Base-by-base conservation (phyloP, 2,329 filamentous ascomycete genomes). In the Sclerotinia subarctica region DNA sequence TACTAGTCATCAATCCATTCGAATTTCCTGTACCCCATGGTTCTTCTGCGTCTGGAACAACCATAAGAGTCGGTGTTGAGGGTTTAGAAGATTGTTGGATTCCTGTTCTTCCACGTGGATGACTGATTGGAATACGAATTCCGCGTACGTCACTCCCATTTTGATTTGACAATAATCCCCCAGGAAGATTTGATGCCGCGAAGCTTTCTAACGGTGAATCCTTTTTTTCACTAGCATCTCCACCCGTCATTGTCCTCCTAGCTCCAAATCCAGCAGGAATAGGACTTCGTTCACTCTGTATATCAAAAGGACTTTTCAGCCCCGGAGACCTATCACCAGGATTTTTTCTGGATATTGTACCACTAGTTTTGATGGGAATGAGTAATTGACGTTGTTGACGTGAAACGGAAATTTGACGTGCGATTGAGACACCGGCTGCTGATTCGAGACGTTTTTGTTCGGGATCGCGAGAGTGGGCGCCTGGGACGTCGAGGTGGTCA, bases 321-420 rank as follows among this genome's bases (percentile, higher is more conserved):
- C 35, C 29, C 3, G 32, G 19, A n/a, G 53, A 56, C 21, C 32
- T 35, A 24, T 24, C 32, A 26, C 35, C 11, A 26, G 56, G 26
- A 8, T 49, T 35, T 15, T 46, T 46, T 62, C 24, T 62, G 21
- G 58, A 62, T 5, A 62, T 11, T 10, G 51, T 24, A 2, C 51
- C 53, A 24, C 64, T 38, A 13, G 44, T 59, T 17, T 69, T 68
- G 46, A 87, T 77, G 17, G 86, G 85, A 59, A 84, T 82, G 24
- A 90, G 78, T 70, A 89, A 78, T 74, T 84, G 83, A 24, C 85
- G 81, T 76, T 90, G 88, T 77, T 87, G 82, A 17, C 84, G 80
- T 17, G 87, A 89, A 35, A 90, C 80, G 71, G 85, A 89, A 72
- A 91, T 89, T 76, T 90, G 88, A 1, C 89, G 82, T 0, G 88